phyloP scores from a whole-genome alignment of 2,329 filamentous ascomycete genomes.

The Pyrenochaeta sp. region DNA sequence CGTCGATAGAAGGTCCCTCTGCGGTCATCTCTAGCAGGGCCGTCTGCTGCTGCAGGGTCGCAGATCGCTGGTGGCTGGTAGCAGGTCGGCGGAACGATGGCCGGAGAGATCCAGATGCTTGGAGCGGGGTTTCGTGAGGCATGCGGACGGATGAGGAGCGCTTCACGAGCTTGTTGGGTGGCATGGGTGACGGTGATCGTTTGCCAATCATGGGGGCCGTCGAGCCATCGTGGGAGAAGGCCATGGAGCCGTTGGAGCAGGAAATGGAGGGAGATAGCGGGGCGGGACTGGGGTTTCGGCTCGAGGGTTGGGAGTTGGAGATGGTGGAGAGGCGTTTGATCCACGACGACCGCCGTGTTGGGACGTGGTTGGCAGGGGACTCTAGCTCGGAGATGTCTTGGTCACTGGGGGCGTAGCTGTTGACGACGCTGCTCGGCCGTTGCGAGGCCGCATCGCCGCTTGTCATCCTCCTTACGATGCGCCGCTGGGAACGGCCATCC shows the following conservation, averaged over 20 bases:
- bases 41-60: constrained; percentile 67
- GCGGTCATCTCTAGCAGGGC: constrained; percentile 38
- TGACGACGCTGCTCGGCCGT: constrained; percentile 23
- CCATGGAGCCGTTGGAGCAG: constrained; percentile 66
- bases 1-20: constrained; percentile 31
- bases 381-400: constrained; percentile 36
- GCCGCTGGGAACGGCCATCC: constrained; percentile 39
- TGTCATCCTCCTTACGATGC: constrained; percentile 45
- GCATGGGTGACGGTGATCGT: constrained; percentile 51
- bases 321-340: constrained; percentile 73
- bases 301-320: constrained; percentile 70
- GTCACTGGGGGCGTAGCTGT: constrained; percentile 30
- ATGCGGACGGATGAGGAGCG: constrained; percentile 66
- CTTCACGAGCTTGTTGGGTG: constrained; percentile 81
- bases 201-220: constrained; percentile 67
- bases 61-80: constrained; percentile 79
- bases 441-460: constrained; percentile 33
- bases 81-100: constrained; percentile 74
- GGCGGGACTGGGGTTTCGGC: constrained; percentile 68
- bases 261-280: constrained; percentile 71
- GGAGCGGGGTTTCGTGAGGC: constrained; percentile 53
- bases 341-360: constrained; percentile 66
- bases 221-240: constrained; percentile 60
- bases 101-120: constrained; percentile 66
- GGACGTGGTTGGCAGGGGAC: constrained; percentile 26